These are phyloP conservation scores for Aureobasidium namibiae DNA, from an alignment of 2,329 filamentous ascomycete species.

Conservation along the genomic window DNA sequence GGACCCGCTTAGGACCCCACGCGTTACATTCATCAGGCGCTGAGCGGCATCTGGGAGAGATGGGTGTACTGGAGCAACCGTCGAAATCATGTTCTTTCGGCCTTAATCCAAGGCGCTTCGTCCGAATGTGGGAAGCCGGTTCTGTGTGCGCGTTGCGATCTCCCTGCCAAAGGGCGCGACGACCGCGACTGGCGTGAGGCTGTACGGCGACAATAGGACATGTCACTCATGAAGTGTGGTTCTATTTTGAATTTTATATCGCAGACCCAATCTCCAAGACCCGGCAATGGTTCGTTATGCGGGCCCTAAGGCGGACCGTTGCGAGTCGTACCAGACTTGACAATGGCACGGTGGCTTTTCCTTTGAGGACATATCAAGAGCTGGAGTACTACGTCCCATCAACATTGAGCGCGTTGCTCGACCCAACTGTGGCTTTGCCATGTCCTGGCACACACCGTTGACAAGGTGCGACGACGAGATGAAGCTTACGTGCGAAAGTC, in stretches of 20 bases:
- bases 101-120: background rate
- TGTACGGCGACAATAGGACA: background rate
- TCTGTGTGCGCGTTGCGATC: background rate
- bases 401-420: background rate
- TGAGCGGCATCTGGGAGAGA: background rate
- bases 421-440: background rate
- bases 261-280: background rate
- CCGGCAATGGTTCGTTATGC: constrained; percentile 5
- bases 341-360: constrained; percentile 3
- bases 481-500: constrained; percentile 1
- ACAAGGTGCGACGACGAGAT: background rate
- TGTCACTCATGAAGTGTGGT: constrained; percentile 8
- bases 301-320: constrained; percentile 11
- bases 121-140: background rate
- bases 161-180: background rate
- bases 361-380: background rate
- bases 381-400: background rate
- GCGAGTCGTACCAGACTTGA: constrained; percentile 10
- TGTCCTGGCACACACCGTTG: background rate
- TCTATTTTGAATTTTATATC: constrained; percentile 8
- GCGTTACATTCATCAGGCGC: background rate
- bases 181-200: background rate
- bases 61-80: background rate
- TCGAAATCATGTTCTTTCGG: background rate
- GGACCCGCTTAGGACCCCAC: constrained; percentile 6